Base-by-base conservation (phyloP, 192 early-diverging fungal genomes). In the Backusella sp. region DNA sequence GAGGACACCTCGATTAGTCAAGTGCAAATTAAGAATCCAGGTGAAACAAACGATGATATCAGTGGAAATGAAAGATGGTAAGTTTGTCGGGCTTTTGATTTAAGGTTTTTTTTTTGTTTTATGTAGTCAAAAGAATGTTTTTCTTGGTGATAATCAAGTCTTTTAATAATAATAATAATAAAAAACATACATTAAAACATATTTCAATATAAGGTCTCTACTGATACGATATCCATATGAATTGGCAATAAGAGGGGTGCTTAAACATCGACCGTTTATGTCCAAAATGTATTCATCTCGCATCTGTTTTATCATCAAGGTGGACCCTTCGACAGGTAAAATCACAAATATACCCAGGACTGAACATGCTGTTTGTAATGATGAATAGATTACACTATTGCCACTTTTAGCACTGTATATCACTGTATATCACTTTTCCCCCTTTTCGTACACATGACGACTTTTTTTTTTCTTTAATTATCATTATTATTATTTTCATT, bases 201-300 rank as follows among this genome's bases (percentile, higher is more conserved):
- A 32, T 32, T 32, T 32, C 2, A 7, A 53, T 53, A 69, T 39
- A 39, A 79, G 78, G 78, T 68, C 78, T 28, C 73, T 66, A 26
- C 26, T 79, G 26, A 73, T 79, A 34, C 66, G 78, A 2, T 75
- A 79, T 35, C 78, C 78, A 4, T 79, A 79, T 56, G 73, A 79
- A 35, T 41, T 79, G 68, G 75, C 78, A 7, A 37, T 79, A 19
- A 73, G 78, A 68, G 78, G 78, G 3, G 44, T 74, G 19, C 68
- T 79, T 21, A 74, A 79, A 70, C 75, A 79, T 26, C 78, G 41
- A 28, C 30, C 70, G 28, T 66, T 79, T 39, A 53, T 73, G n/a
- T 79, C 36, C 3, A 69, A 34, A 41, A 41, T 68, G 12, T 53
- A 75, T 35, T 59, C 78, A 3, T 42, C 68, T 7, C 49, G 78